Percentiles rank a stretch among this genome's conserved stretches.
phyloP scores from a whole-genome alignment of 2,329 filamentous ascomycete species.

The Aspergillus pseudoterreus region DNA sequence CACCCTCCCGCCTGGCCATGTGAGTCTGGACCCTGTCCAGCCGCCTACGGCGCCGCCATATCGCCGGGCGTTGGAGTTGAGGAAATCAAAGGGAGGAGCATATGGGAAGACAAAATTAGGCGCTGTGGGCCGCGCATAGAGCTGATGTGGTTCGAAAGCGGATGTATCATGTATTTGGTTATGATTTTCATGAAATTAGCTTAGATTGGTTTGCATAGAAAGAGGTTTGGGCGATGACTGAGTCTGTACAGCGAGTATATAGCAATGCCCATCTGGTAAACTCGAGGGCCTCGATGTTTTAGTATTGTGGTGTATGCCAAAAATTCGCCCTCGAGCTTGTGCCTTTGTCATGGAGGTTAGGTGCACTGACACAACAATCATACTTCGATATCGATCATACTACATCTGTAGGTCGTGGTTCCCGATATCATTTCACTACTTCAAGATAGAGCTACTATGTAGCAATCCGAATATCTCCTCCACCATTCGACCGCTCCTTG shows the following conservation, averaged over 20 bases:
- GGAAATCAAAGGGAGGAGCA: constrained; percentile 70
- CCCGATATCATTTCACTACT: too few species aligned
- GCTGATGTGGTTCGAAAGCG: neutral
- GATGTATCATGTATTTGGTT: neutral
- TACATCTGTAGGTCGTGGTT: too few species aligned
- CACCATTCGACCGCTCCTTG: too few species aligned
- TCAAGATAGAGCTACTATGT: too few species aligned
- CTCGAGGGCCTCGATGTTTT: too few species aligned
- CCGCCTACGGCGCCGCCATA: constrained; percentile 95
- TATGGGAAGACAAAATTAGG: constrained; percentile 65
- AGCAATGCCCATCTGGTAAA: neutral
- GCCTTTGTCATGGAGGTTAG: too few species aligned
- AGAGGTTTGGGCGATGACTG: neutral
- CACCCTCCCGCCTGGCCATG: constrained; percentile 76
- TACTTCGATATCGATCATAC: too few species aligned
- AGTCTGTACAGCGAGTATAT: neutral
- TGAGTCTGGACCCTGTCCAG: constrained; percentile 87
- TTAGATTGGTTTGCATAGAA: neutral
- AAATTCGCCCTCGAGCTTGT: too few species aligned
- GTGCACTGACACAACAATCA: too few species aligned
- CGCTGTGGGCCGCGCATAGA: constrained; percentile 17
- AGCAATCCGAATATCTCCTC: too few species aligned
- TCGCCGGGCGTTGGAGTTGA: constrained; percentile 81
- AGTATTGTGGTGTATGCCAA: too few species aligned
- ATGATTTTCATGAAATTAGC: constrained; percentile 1